Evolutionary conservation across 2,329 filamentous ascomycete genomes (phyloP).

Genomic region (Ustulina deusta): DNA sequence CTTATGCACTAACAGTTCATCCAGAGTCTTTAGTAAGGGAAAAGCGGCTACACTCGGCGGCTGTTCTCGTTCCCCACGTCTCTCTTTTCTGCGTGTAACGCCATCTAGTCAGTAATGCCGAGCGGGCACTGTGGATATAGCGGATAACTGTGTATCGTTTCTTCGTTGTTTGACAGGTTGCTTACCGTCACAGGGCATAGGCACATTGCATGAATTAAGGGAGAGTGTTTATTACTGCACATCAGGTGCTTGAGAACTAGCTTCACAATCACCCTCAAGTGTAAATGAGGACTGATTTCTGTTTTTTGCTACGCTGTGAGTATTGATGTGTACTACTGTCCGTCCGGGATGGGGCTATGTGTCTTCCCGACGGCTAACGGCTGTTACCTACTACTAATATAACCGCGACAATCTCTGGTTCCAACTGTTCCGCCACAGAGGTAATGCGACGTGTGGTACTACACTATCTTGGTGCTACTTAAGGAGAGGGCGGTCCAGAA

Average conservation of each 20-base stretch:
- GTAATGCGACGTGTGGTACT: background rate
- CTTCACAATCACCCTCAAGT: background rate
- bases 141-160: too few relatives aligned
- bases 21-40: too few relatives aligned
- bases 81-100: too few relatives aligned
- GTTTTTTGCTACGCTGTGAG: background rate
- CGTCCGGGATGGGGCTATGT: background rate
- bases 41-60: too few relatives aligned
- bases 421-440: background rate
- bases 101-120: too few relatives aligned
- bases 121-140: too few relatives aligned
- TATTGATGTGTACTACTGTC: background rate
- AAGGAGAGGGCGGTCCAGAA: background rate
- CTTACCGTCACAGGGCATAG: too few relatives aligned
- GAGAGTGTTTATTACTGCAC: too few relatives aligned
- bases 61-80: too few relatives aligned
- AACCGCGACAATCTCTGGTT: background rate
- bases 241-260: background rate
- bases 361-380: constrained; percentile 10
- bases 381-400: background rate
- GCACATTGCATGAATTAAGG: too few relatives aligned
- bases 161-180: too few relatives aligned
- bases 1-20: too few relatives aligned
- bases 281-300: background rate
- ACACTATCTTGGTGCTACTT: background rate